These are phyloP conservation scores for Pseudogymnoascus sp. DNA, from an alignment of 2,329 filamentous ascomycete genomes.

Conservation along the genomic window DNA sequence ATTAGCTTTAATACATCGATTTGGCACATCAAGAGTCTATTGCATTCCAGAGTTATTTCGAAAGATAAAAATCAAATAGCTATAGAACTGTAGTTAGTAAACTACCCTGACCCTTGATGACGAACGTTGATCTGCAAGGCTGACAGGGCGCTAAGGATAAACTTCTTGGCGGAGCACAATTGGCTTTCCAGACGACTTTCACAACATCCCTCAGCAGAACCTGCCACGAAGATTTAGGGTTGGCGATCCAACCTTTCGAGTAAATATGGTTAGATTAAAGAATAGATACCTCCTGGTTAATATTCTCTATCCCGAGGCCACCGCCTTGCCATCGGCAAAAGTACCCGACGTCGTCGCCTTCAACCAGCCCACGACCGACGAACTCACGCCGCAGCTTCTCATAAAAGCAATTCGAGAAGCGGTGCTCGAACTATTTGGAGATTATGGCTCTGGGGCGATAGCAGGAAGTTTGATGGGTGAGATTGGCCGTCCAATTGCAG, in stretches of 20 bases:
- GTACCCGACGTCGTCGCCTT: conserved; percentile 60
- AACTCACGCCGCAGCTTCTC: conserved; percentile 59
- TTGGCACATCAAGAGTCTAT: background rate
- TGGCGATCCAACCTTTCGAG: background rate
- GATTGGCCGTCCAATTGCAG: conserved; percentile 13
- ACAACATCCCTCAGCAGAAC: background rate
- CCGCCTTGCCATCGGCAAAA: conserved; percentile 29
- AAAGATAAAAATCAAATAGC: background rate
- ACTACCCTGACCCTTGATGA: background rate
- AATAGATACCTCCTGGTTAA: conserved; percentile 93
- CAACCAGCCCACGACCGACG: conserved; percentile 69
- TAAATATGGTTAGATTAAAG: conserved; percentile 85
- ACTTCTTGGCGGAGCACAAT: conserved; percentile 5
- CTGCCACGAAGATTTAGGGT: background rate
- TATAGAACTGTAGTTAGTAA: background rate
- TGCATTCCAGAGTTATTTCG: background rate
- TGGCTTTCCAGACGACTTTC: background rate
- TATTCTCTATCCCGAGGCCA: conserved; percentile 71
- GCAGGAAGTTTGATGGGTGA: conserved; percentile 62
- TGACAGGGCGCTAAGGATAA: conserved; percentile 6
- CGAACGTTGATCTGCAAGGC: conserved; percentile 1
- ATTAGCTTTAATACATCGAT: background rate
- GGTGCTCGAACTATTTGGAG: conserved; percentile 71
- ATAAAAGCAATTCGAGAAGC: conserved; percentile 63
- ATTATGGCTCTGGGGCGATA: conserved; percentile 75